Conservation (phyloP, 169 alveolate genomes). For the Perkinsus olseni region DNA sequence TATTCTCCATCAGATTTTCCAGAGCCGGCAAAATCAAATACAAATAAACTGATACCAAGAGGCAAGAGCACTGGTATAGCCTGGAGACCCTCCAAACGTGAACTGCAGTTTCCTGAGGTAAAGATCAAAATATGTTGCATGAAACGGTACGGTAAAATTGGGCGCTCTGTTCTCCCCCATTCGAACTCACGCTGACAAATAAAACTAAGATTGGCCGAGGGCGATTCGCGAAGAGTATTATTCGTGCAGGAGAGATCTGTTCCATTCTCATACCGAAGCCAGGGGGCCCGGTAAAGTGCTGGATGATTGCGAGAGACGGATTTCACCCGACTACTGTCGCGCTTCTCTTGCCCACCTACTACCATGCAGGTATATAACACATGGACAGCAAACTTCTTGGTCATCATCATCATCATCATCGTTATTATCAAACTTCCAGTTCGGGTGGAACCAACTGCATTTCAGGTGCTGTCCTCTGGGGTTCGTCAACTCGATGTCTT, state of each 20-base stretch:
- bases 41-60: constrained; percentile 50
- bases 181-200: too few species aligned
- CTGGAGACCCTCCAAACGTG: constrained; percentile 44
- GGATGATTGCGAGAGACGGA: not conserved
- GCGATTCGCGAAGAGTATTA: too few species aligned
- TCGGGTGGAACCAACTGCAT: not conserved
- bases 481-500: constrained; percentile 18
- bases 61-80: constrained; percentile 51
- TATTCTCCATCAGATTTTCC: constrained; percentile 69
- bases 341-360: constrained; percentile 42
- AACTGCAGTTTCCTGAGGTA: not conserved
- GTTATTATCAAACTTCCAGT: not conserved
- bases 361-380: constrained; percentile 73
- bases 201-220: too few species aligned
- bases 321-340: constrained; percentile 35
- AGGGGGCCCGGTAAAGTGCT: not conserved
- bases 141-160: not conserved
- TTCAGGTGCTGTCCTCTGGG: constrained; percentile 19
- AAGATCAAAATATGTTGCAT: not conserved
- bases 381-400: constrained; percentile 43
- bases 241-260: too few species aligned
- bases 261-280: too few species aligned
- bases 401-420: not conserved
- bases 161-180: too few species aligned
- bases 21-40: constrained; percentile 62